These are phyloP conservation scores for Kodamaea sp. DNA, from an alignment of 1,139 yeast species.

Conservation along the genomic window DNA sequence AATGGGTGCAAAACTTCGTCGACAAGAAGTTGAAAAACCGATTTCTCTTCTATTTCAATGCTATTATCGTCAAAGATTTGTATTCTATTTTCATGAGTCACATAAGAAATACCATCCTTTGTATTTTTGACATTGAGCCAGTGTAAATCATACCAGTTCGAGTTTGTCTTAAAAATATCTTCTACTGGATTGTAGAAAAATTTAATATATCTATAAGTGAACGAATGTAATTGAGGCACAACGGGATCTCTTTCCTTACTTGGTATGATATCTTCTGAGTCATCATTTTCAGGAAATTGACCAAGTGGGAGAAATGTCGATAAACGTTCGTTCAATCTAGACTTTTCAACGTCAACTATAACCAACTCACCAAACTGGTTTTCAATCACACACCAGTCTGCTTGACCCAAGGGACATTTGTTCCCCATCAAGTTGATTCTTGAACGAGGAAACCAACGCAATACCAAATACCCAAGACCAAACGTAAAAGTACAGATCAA, in stretches of 20 bases:
- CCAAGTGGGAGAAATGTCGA: constrained; percentile 56
- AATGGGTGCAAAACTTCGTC: constrained; percentile 95
- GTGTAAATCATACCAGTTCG: constrained; percentile 76
- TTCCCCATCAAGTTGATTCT: constrained; percentile 66
- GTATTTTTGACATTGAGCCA: constrained; percentile 65
- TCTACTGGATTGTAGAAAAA: constrained; percentile 82
- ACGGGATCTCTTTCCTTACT: constrained; percentile 45
- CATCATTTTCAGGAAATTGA: constrained; percentile 17
- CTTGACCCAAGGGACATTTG: constrained; percentile 65
- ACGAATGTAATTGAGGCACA: constrained; percentile 65
- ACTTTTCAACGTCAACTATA: constrained; percentile 51
- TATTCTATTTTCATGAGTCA: constrained; percentile 62
- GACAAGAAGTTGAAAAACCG: constrained; percentile 58
- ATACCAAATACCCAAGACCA: constrained; percentile 68
- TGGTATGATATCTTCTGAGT: constrained; percentile 12
- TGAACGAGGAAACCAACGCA: constrained; percentile 84
- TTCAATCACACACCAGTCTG: constrained; percentile 93
- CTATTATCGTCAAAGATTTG: constrained; percentile 75
- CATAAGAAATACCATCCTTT: constrained; percentile 70
- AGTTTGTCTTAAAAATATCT: constrained; percentile 79
- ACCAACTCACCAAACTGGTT: constrained; percentile 87
- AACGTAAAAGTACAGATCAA: constrained; percentile 53
- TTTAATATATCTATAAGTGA: constrained; percentile 79
- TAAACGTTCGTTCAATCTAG: constrained; percentile 65
- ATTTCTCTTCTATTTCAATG: constrained; percentile 73